Percentiles rank a stretch among this genome's conserved stretches.
These are phyloP conservation scores for Cytospora paraplurivora DNA, from an alignment of 2,329 filamentous ascomycete genomes.

Conservation along the genomic window DNA sequence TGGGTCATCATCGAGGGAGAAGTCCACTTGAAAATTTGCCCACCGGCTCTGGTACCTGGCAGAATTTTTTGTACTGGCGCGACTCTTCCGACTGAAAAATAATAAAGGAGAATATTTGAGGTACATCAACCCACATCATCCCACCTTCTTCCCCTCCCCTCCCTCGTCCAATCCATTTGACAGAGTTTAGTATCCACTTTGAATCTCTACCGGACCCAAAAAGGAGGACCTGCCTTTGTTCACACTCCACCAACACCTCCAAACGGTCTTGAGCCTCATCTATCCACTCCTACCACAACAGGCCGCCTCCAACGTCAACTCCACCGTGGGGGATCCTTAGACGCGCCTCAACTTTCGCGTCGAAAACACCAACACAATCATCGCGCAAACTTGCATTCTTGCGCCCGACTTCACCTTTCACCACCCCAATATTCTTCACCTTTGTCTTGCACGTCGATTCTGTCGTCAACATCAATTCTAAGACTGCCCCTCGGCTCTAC, in stretches of 20 bases:
- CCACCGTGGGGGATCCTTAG: slow-evolving; percentile 23
- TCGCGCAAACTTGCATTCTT: slow-evolving; percentile 8
- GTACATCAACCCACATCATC: slow-evolving; percentile 31
- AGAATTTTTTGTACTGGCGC: slow-evolving; percentile 30
- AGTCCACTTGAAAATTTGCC: slow-evolving; percentile 26
- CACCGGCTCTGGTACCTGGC: slow-evolving; percentile 28
- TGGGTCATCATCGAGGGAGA: slow-evolving; percentile 26
- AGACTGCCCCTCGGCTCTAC: slow-evolving; percentile 8
- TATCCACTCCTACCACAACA: slow-evolving; percentile 30
- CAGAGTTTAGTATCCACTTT: slow-evolving; percentile 31
- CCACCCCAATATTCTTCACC: background rate
- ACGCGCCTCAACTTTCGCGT: slow-evolving; percentile 26
- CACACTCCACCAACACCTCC: slow-evolving; percentile 30
- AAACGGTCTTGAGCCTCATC: slow-evolving; percentile 31
- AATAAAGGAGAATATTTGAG: slow-evolving; percentile 31
- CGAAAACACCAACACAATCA: slow-evolving; percentile 22
- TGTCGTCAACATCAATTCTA: slow-evolving; percentile 1
- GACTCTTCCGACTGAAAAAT: slow-evolving; percentile 22
- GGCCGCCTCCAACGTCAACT: slow-evolving; percentile 21
- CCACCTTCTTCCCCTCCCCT: slow-evolving; percentile 27
- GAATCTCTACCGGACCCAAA: slow-evolving; percentile 29
- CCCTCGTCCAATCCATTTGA: slow-evolving; percentile 31
- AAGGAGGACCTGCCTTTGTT: slow-evolving; percentile 28
- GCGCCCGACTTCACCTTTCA: background rate
- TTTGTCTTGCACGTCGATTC: slow-evolving; percentile 7